Conservation (phyloP, 2,329 filamentous ascomycete species). For the Alternaria sp. region DNA sequence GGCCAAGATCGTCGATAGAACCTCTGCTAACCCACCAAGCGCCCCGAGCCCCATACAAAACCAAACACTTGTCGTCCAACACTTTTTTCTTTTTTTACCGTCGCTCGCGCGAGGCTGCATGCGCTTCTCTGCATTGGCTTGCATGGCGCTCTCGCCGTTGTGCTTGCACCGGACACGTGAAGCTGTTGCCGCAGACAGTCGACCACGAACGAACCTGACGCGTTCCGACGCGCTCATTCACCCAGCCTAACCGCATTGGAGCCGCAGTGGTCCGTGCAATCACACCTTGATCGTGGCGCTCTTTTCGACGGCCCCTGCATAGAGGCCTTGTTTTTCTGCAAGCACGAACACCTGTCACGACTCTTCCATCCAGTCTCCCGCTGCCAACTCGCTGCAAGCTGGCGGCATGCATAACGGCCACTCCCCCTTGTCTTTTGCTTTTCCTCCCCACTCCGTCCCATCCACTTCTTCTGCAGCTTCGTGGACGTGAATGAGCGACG, state of each 20-base stretch:
- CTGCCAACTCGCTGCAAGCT: constrained; percentile 23
- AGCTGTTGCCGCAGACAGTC: constrained; percentile 13
- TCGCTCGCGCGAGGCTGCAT: constrained; percentile 3
- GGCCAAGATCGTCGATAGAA: constrained; percentile 25
- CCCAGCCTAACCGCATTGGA: constrained; percentile 18
- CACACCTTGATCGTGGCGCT: constrained; percentile 11
- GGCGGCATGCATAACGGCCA: constrained; percentile 15
- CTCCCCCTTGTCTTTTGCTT: constrained; percentile 22
- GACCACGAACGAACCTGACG: constrained; percentile 29
- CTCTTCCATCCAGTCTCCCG: constrained; percentile 30
- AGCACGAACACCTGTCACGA: constrained; percentile 43
- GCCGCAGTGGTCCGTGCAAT: constrained; percentile 21
- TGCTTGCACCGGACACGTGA: constrained; percentile 18
- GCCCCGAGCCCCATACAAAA: constrained; percentile 15
- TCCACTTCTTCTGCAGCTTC: constrained; percentile 29
- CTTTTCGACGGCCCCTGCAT: constrained; percentile 33
- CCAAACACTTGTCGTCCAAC: constrained; percentile 16
- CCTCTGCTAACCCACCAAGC: constrained; percentile 20
- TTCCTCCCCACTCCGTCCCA: constrained; percentile 18
- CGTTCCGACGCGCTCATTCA: constrained; percentile 30
- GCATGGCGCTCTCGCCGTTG: constrained; percentile 15
- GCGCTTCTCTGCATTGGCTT: constrained; percentile 7
- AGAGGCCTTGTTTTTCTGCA: constrained; percentile 22
- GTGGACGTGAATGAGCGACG: constrained; percentile 29
- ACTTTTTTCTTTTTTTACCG: constrained; percentile 3